Evolutionary conservation across 495 filamentous ascomycete genomes (phyloP).

Genomic region (Trichoderma erinaceum): DNA sequence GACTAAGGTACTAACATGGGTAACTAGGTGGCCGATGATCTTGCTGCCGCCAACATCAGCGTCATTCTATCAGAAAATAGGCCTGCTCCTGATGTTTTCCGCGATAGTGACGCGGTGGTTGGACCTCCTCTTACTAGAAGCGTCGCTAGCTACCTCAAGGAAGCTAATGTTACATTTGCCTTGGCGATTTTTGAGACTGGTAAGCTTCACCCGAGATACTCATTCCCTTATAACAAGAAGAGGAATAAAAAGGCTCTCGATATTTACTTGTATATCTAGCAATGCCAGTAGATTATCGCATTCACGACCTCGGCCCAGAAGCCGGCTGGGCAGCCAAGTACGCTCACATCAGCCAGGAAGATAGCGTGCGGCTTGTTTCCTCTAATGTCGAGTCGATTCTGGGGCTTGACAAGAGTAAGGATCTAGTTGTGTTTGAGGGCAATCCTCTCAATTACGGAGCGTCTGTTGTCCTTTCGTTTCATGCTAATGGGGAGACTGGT

Average conservation of each 20-base stretch:
- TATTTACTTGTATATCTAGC: background rate
- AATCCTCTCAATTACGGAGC: conserved; percentile 35
- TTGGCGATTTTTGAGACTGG: conserved; percentile 22
- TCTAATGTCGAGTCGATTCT: conserved; percentile 33
- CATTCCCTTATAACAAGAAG: no score
- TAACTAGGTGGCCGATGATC: conserved; percentile 30
- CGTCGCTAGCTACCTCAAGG: conserved; percentile 28
- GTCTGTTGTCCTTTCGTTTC: conserved; percentile 31
- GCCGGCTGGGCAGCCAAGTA: conserved; percentile 32
- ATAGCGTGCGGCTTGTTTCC: conserved; percentile 29
- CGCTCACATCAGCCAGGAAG: conserved; percentile 21
- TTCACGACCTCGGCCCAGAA: conserved; percentile 28
- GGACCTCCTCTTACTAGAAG: conserved; percentile 33
- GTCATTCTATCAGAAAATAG: conserved; percentile 35
- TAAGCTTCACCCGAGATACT: conserved; percentile 10
- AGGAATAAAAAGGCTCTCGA: background rate
- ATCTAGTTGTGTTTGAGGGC: conserved; percentile 37
- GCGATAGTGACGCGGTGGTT: conserved; percentile 26
- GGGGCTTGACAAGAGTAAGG: conserved; percentile 25
- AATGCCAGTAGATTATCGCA: conserved; percentile 20
- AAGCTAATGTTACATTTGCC: conserved; percentile 31
- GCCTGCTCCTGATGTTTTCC: conserved; percentile 28
- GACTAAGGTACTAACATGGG: background rate
- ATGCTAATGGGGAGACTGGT: conserved; percentile 18
- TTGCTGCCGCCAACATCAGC: conserved; percentile 34